Evolutionary conservation across 768 basidiomycete species (phyloP).

Genomic region (Mycena leptocephala): DNA sequence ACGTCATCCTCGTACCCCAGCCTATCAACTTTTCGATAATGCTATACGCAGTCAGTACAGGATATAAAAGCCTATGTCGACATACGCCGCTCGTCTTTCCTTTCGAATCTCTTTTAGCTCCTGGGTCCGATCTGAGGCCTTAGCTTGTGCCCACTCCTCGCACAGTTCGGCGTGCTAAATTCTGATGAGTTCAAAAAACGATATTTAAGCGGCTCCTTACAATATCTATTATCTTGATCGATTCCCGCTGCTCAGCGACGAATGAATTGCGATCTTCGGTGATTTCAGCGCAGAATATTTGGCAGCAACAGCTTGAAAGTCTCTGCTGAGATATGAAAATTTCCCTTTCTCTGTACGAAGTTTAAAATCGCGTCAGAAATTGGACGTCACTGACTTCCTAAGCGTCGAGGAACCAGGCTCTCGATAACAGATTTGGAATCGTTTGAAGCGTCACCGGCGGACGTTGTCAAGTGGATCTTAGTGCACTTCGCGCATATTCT

Average conservation of each 20-base stretch:
- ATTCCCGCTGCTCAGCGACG: not conserved
- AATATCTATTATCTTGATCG: not conserved
- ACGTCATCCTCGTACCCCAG: not conserved
- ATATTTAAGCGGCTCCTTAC: not conserved
- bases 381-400: not conserved
- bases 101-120: constrained; percentile 5
- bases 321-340: not conserved
- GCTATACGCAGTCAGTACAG: not conserved
- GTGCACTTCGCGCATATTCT: constrained; percentile 7
- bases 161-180: not conserved
- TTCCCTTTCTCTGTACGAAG: constrained; percentile 11
- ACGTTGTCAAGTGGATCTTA: not conserved
- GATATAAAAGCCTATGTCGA: not conserved
- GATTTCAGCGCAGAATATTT: not conserved
- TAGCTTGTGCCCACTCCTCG: not conserved
- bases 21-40: constrained; percentile 1
- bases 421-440: not conserved
- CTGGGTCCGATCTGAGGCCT: not conserved
- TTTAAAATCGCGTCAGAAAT: not conserved
- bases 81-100: constrained; percentile 7
- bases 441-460: not conserved
- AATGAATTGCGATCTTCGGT: not conserved
- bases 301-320: not conserved
- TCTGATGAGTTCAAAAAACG: not conserved
- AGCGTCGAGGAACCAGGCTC: not conserved